phyloP scores from a whole-genome alignment of 331 rosid species.

The Ulmus americana region DNA sequence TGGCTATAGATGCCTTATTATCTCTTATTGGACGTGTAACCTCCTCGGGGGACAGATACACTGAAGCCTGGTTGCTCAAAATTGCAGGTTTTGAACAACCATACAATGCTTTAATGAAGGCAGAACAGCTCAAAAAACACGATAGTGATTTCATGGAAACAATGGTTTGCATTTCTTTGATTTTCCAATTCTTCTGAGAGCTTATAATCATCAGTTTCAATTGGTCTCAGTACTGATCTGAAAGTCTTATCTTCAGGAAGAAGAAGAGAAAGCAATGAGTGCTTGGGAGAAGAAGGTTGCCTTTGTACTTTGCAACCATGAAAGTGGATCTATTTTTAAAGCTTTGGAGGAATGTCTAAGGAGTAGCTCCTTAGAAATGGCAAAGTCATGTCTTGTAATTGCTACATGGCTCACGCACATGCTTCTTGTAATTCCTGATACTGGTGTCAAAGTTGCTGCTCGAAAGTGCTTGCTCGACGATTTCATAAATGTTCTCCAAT shows the following conservation, averaged over 20 bases:
- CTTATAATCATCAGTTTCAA: neutral
- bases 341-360: slow-evolving; percentile 73
- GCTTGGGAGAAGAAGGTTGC: slow-evolving; percentile 81
- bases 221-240: slow-evolving; percentile 2
- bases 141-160: slow-evolving; percentile 50
- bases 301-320: slow-evolving; percentile 74
- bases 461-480: slow-evolving; percentile 63
- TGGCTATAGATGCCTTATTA: slow-evolving; percentile 59
- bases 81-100: slow-evolving; percentile 80
- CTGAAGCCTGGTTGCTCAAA: slow-evolving; percentile 80
- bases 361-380: slow-evolving; percentile 62
- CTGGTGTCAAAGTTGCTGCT: slow-evolving; percentile 61
- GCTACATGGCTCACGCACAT: slow-evolving; percentile 85
- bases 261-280: slow-evolving; percentile 61
- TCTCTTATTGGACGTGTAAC: slow-evolving; percentile 67
- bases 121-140: slow-evolving; percentile 40
- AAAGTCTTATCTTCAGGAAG: slow-evolving; percentile 40
- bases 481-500: slow-evolving; percentile 59
- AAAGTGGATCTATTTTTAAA: slow-evolving; percentile 74
- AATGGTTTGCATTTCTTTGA: slow-evolving; percentile 38
- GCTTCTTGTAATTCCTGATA: slow-evolving; percentile 79
- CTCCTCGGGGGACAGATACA: slow-evolving; percentile 58
- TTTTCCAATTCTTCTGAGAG: slow-evolving; percentile 22
- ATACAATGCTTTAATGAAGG: slow-evolving; percentile 59
- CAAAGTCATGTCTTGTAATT: slow-evolving; percentile 68